Conservation (phyloP, 305 asterid genomes). For the Coffea humblotiana region DNA sequence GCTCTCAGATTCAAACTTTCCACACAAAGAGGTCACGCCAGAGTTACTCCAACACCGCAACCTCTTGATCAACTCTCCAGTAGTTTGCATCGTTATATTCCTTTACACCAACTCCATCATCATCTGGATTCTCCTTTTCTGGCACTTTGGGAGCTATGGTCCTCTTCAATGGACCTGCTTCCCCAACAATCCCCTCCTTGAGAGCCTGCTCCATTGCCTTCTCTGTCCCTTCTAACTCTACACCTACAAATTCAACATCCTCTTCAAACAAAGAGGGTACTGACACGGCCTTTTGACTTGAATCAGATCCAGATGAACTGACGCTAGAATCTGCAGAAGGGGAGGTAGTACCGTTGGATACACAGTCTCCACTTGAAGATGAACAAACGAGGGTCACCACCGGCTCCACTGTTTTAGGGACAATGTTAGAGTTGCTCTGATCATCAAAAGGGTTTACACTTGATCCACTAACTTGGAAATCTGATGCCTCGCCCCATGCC, state of each 20-base stretch:
- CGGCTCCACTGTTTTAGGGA: slow-evolving; percentile 17
- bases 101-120: slow-evolving; percentile 54
- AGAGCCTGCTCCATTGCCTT: slow-evolving; percentile 94
- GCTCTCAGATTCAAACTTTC: slow-evolving; percentile 10
- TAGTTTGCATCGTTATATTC: slow-evolving; percentile 87
- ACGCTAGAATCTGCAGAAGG: slow-evolving; percentile 35
- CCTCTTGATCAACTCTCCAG: slow-evolving; percentile 98
- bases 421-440: slow-evolving; percentile 24
- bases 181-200: slow-evolving; percentile 90
- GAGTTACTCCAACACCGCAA: slow-evolving; percentile 62
- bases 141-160: slow-evolving; percentile 40
- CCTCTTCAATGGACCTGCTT: slow-evolving; percentile 75
- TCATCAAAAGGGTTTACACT: slow-evolving; percentile 74
- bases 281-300: slow-evolving; percentile 36
- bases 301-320: slow-evolving; percentile 37
- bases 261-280: slow-evolving; percentile 93
- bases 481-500: slow-evolving; percentile 73
- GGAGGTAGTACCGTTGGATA: slow-evolving; percentile 46
- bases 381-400: slow-evolving; percentile 23
- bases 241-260: slow-evolving; percentile 95
- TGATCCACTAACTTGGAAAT: slow-evolving; percentile 63
- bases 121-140: slow-evolving; percentile 59
- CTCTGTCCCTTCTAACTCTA: slow-evolving; percentile 82
- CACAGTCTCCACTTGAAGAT: slow-evolving; percentile 38
- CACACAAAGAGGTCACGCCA: neutral